Evolutionary conservation across 768 basidiomycete genomes (phyloP).

Genomic region (Daedaleopsis nitida): DNA sequence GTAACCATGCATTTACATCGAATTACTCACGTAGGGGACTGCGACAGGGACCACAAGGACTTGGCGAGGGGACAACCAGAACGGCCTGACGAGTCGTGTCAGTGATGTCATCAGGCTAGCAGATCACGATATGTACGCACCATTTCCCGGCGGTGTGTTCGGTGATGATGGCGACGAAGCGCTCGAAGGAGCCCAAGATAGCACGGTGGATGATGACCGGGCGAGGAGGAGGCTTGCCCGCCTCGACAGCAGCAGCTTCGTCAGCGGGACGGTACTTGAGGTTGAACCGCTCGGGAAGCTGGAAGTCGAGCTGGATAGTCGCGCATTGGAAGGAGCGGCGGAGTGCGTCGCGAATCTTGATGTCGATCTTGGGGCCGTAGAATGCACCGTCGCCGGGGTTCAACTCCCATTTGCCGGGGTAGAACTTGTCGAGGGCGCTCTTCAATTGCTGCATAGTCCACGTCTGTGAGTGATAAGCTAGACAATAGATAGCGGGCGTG

Average conservation of each 20-base stretch:
- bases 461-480: not conserved
- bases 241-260: constrained; percentile 56
- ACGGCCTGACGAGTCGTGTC: constrained; percentile 62
- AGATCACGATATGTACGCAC: constrained; percentile 43
- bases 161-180: constrained; percentile 96
- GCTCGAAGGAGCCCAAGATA: constrained; percentile 89
- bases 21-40: constrained; percentile 72
- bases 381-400: constrained; percentile 98
- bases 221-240: constrained; percentile 53
- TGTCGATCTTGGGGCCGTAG: constrained; percentile 99
- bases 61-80: constrained; percentile 98
- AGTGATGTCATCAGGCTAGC: not conserved
- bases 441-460: constrained; percentile 67
- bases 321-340: constrained; percentile 96
- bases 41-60: constrained; percentile 94
- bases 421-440: constrained; percentile 78
- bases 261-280: constrained; percentile 86
- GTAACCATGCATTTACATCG: not conserved
- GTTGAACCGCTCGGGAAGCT: constrained; percentile 95
- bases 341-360: constrained; percentile 92
- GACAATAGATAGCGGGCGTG: not conserved
- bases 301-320: constrained; percentile 98
- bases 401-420: constrained; percentile 87
- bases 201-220: constrained; percentile 99
- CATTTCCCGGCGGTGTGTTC: constrained; percentile 99